Conservation (phyloP, 305 asterid genomes). For the Fraxinus platypoda region DNA sequence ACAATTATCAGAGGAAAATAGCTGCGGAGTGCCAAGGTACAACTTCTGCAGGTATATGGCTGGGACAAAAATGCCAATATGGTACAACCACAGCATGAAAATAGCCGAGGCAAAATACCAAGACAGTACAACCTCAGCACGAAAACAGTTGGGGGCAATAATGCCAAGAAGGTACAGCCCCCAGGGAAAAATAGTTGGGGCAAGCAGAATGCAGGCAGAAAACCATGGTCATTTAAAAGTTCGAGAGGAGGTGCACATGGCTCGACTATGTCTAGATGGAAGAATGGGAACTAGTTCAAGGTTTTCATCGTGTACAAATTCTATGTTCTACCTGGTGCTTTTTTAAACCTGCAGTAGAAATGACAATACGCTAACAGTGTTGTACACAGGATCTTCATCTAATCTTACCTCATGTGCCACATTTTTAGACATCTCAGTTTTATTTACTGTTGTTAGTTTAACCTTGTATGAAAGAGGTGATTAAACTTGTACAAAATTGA, state of each 20-base stretch:
- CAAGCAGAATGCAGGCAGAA: constrained; percentile 36
- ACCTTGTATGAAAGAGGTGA: background rate
- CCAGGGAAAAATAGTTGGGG: constrained; percentile 37
- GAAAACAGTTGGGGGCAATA: constrained; percentile 20
- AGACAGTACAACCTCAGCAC: constrained; percentile 32
- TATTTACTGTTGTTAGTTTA: background rate
- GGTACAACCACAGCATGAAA: constrained; percentile 16
- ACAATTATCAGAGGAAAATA: constrained; percentile 31
- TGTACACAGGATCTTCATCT: background rate
- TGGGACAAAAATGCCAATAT: constrained; percentile 43
- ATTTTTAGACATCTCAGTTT: background rate
- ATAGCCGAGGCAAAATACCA: constrained; percentile 19
- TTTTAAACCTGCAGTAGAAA: background rate
- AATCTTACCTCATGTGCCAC: background rate
- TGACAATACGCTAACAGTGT: background rate
- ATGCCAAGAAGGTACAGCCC: constrained; percentile 35
- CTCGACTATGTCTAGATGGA: constrained; percentile 74
- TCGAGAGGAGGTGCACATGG: constrained; percentile 66
- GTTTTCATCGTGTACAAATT: background rate
- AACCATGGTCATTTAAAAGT: constrained; percentile 59
- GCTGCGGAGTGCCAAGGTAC: constrained; percentile 45
- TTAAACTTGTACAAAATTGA: background rate
- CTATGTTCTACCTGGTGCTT: background rate
- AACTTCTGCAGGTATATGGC: constrained; percentile 11
- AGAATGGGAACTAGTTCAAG: constrained; percentile 6